Evolutionary conservation across 2,329 filamentous ascomycete genomes (phyloP).

Genomic region (Alternaria viburni): DNA sequence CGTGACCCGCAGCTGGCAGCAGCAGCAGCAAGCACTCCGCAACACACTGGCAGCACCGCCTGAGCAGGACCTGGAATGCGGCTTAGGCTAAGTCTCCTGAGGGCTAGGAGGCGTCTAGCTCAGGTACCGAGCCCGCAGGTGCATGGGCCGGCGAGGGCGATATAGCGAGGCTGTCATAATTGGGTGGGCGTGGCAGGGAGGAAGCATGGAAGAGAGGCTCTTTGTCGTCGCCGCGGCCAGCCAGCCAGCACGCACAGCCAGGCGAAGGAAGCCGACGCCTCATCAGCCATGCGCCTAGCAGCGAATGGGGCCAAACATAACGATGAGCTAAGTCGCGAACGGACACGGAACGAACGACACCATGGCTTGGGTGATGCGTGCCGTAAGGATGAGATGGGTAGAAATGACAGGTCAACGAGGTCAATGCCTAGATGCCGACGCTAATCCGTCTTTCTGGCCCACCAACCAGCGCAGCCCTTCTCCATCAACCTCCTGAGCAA

Average conservation of each 20-base stretch:
- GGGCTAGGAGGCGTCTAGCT: constrained; percentile 31
- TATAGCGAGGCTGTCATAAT: constrained; percentile 43
- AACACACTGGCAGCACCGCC: constrained; percentile 17
- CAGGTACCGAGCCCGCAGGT: constrained; percentile 42
- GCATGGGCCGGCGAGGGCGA: constrained; percentile 35
- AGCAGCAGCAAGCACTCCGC: background rate
- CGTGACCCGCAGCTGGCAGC: constrained; percentile 34
- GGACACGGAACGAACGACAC: constrained; percentile 29
- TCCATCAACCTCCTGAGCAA: constrained; percentile 21
- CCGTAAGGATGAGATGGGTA: constrained; percentile 26
- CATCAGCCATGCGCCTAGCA: constrained; percentile 20
- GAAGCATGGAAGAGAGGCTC: constrained; percentile 28
- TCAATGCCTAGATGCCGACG: constrained; percentile 22
- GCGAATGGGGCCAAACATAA: constrained; percentile 29
- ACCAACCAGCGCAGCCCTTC: background rate
- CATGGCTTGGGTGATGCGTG: constrained; percentile 29
- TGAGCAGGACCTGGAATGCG: constrained; percentile 34
- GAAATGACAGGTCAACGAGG: constrained; percentile 23
- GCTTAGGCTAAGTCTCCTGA: constrained; percentile 18
- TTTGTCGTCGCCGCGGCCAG: constrained; percentile 20
- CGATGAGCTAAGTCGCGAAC: constrained; percentile 34
- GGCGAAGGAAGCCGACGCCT: constrained; percentile 33
- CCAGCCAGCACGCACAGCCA: constrained; percentile 18
- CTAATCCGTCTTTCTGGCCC: constrained; percentile 12
- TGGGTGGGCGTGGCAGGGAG: constrained; percentile 40